Conservation (phyloP, 192 early-diverging fungal genomes). For the Mortierella alpina region DNA sequence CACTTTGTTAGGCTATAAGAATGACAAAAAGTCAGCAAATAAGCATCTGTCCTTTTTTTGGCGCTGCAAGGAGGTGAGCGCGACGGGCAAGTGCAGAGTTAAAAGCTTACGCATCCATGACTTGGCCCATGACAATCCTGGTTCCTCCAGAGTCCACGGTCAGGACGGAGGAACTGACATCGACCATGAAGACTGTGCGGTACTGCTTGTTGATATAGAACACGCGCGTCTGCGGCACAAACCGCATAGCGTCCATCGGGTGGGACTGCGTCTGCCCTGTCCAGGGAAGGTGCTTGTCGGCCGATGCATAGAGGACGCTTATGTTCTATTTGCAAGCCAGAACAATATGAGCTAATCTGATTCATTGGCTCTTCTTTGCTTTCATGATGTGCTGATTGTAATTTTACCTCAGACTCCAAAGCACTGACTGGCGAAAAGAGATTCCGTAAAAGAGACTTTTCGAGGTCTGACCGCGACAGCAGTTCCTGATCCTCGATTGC, state of each 20-base stretch:
- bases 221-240: constrained; percentile 78
- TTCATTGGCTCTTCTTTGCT: neutral
- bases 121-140: constrained; percentile 61
- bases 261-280: constrained; percentile 17
- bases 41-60: neutral
- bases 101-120: constrained; percentile 59
- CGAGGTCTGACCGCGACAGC: constrained; percentile 42
- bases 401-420: constrained; percentile 32
- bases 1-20: constrained; percentile 46
- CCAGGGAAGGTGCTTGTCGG: constrained; percentile 52
- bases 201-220: constrained; percentile 67
- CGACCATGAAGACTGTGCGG: constrained; percentile 75
- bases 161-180: constrained; percentile 75
- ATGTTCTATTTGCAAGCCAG: constrained; percentile 15
- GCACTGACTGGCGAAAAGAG: constrained; percentile 23
- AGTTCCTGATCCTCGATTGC: constrained; percentile 29
- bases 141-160: constrained; percentile 59
- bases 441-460: constrained; percentile 33
- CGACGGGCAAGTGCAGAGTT: neutral
- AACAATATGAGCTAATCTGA: neutral
- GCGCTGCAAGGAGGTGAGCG: no score
- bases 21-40: neutral
- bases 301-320: constrained; percentile 33
- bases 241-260: constrained; percentile 29
- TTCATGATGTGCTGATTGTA: neutral